Conservation (phyloP, 2,329 filamentous ascomycete genomes). For the Monilinia laxa region DNA sequence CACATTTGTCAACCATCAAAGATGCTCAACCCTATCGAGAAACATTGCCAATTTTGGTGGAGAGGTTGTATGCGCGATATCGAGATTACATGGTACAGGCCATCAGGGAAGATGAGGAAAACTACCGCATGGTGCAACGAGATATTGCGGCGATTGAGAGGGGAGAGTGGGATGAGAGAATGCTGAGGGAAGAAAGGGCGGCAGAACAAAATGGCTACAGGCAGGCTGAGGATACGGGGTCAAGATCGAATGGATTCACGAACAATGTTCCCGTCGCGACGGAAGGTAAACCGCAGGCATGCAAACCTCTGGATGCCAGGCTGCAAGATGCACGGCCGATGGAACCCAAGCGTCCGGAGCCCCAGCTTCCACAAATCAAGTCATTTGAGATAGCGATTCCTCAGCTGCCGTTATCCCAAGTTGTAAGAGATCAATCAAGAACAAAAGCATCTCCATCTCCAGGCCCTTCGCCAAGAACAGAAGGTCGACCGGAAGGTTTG, state of each 20-base stretch:
- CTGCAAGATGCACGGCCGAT: conserved; percentile 21
- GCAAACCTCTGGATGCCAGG: conserved; percentile 22
- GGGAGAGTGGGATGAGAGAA: conserved; percentile 51
- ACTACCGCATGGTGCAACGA: conserved; percentile 60
- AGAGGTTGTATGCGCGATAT: conserved; percentile 74
- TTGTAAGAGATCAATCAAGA: conserved; percentile 20
- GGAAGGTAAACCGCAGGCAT: conserved; percentile 21
- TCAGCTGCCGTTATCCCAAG: conserved; percentile 13
- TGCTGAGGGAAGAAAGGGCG: conserved; percentile 31
- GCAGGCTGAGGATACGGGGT: neutral
- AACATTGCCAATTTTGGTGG: conserved; percentile 68
- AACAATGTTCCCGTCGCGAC: conserved; percentile 1
- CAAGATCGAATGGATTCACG: conserved; percentile 10
- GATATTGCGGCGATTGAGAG: conserved; percentile 70
- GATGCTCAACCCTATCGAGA: conserved; percentile 65
- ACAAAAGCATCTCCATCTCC: conserved; percentile 26
- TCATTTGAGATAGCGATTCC: conserved; percentile 22
- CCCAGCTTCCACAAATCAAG: conserved; percentile 16
- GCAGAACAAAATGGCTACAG: conserved; percentile 19
- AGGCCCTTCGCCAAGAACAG: conserved; percentile 28
- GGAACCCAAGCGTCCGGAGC: conserved; percentile 24
- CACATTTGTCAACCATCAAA: conserved; percentile 61
- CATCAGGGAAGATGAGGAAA: conserved; percentile 72
- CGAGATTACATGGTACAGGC: conserved; percentile 65
- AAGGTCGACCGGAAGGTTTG: conserved; percentile 32